Evolutionary conservation across 768 basidiomycete genomes (phyloP), one percentile per base, ranked within the genome.

Genomic region (Leccinum subgranulosum): DNA sequence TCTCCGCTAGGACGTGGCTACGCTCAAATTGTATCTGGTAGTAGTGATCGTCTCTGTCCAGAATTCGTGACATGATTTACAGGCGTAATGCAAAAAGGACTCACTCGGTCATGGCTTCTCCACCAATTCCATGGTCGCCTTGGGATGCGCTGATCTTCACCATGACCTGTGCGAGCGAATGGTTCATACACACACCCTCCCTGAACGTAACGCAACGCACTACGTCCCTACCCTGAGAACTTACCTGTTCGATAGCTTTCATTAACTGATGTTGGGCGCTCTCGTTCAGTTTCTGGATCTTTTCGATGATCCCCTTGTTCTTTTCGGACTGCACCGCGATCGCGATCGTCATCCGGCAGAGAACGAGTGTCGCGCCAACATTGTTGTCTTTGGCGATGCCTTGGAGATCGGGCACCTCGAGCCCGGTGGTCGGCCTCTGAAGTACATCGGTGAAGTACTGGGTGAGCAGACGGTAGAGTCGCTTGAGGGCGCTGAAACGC

Each of bases 171-270:
- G 23, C 54, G 21, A 47, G 33, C 53, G 47, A 27, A 27, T 6
- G 17, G 23, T 51, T 53, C 51, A 25, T 55, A 49, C 34, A 17
- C 34, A 17, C 19, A 14, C 33, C 39, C 43, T 25, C 25, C 25
- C 50, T 56, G 56, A 58, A 23, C 23, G 25, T 34, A 39, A 34
- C 45, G n/a, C 34, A 15, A 31, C 34, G n/a, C 47, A 43, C 39
- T 27, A 34, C 6, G 6, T 1, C 49, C 25, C 49, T 39, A 34
- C 15, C n/a, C 47, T 19, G 59, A 54, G 28, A 36, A 71, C 81
- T 53, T 57, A 92, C 94, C 80, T 92, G 89, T 73, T 97, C 94
- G 58, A 97, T 96, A 41, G 92, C 90, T 73, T 83, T 88, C 95
- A 97, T 98, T 53, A 97, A 76, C 66, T 85, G 80, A 69, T 93